These are phyloP conservation scores for Torulaspora maleeae DNA, from an alignment of 805 yeast species.

Conservation along the genomic window DNA sequence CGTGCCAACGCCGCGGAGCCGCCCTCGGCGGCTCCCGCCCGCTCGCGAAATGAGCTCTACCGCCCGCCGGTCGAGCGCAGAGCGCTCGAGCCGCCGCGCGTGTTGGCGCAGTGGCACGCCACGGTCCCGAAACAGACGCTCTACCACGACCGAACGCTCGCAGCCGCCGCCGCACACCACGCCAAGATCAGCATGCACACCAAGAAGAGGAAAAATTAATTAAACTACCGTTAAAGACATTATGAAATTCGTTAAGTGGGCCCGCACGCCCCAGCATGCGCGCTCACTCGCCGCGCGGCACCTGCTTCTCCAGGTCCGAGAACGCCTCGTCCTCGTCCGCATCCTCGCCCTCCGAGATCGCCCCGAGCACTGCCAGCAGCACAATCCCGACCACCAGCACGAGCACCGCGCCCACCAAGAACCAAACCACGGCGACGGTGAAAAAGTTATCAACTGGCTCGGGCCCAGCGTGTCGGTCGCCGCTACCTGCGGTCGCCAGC, in stretches of 20 bases:
- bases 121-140: constrained; percentile 13
- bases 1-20: constrained; percentile 23
- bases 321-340: background rate
- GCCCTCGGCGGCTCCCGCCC: background rate
- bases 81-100: constrained; percentile 18
- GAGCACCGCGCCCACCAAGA: constrained; percentile 10
- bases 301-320: constrained; percentile 10
- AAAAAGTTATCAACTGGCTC: constrained; percentile 14
- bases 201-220: constrained; percentile 1
- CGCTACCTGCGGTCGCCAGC: background rate
- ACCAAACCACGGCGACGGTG: constrained; percentile 11
- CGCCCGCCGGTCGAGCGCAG: background rate
- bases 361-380: constrained; percentile 5
- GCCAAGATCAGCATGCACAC: constrained; percentile 6
- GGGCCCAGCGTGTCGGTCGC: constrained; percentile 1
- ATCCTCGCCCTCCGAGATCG: constrained; percentile 5
- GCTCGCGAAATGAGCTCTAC: constrained; percentile 11
- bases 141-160: constrained; percentile 12
- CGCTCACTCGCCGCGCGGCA: background rate
- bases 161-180: constrained; percentile 7
- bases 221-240: background rate
- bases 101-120: constrained; percentile 17
- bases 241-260: background rate
- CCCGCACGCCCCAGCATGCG: too few relatives aligned
- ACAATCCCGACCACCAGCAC: constrained; percentile 10